A percentile compares a stretch with the other conserved stretches of the same genome.
Conservation (phyloP, 179 eudicot species). For the Beta corolliflora region DNA sequence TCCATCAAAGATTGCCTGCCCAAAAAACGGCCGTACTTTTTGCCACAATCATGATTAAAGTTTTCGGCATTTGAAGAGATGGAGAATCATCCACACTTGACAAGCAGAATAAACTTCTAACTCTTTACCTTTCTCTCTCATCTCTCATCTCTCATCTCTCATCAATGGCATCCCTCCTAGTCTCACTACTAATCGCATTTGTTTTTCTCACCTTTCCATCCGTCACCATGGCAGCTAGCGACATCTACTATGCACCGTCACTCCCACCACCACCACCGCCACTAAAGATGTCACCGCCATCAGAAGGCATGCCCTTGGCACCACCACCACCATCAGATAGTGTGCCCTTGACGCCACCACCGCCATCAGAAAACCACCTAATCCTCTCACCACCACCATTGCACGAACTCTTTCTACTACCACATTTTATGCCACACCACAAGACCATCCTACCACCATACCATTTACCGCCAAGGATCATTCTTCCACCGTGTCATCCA, state of each 20-base stretch:
- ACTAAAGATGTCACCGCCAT: neutral
- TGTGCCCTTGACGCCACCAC: neutral
- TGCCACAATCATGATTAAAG: slow-evolving; percentile 25
- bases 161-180: slow-evolving; percentile 30
- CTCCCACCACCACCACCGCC: neutral
- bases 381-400: slow-evolving; percentile 9
- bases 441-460: slow-evolving; percentile 27
- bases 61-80: slow-evolving; percentile 8
- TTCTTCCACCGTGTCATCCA: slow-evolving; percentile 33
- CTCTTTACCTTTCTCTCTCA: neutral
- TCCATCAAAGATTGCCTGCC: slow-evolving; percentile 32
- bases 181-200: slow-evolving; percentile 25
- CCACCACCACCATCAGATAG: neutral
- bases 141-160: neutral
- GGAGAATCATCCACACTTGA: neutral
- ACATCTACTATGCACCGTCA: neutral
- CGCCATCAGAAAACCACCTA: neutral
- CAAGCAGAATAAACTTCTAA: neutral
- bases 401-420: slow-evolving; percentile 29
- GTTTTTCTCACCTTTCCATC: slow-evolving; percentile 28
- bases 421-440: slow-evolving; percentile 32
- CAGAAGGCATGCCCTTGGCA: neutral
- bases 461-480: slow-evolving; percentile 30
- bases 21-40: slow-evolving; percentile 23
- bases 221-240: neutral